Conservation (phyloP, 108 stramenopile species). For the Cyclotella kingstonii region DNA sequence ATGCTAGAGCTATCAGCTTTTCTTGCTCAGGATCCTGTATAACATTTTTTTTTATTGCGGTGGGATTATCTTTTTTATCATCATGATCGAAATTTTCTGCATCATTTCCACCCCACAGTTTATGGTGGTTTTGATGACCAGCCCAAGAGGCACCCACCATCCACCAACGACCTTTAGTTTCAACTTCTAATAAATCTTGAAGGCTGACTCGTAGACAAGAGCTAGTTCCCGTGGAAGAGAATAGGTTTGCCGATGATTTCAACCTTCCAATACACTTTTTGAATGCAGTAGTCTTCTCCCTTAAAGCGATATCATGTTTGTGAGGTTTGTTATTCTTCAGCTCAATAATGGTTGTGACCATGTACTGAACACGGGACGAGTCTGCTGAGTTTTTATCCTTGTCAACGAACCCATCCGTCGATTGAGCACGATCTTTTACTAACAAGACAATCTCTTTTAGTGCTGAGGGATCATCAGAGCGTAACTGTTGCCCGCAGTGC, state of each 20-base stretch:
- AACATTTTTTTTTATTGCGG: constrained; percentile 1
- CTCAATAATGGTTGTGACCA: constrained; percentile 89
- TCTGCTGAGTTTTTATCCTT: constrained; percentile 23
- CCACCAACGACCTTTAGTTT: constrained; percentile 93
- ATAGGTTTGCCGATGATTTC: constrained; percentile 59
- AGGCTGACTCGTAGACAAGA: constrained; percentile 75
- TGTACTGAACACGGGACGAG: constrained; percentile 77
- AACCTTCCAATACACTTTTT: constrained; percentile 82
- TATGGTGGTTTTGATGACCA: constrained; percentile 71
- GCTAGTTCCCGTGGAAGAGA: constrained; percentile 46
- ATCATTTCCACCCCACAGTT: constrained; percentile 34
- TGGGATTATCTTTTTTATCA: constrained; percentile 6
- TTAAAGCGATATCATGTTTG: constrained; percentile 65
- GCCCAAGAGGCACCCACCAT: constrained; percentile 92
- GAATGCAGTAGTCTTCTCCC: constrained; percentile 66
- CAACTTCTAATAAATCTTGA: constrained; percentile 77
- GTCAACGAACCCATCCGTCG: constrained; percentile 1
- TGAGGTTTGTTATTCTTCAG: constrained; percentile 91
- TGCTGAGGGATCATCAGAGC: constrained; percentile 90
- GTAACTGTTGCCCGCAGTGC: constrained; percentile 84
- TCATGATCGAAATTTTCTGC: constrained; percentile 7
- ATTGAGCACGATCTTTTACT: constrained; percentile 70
- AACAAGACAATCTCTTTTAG: constrained; percentile 89
- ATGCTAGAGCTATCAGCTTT: constrained; percentile 71
- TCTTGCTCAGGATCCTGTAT: constrained; percentile 40